Evolutionary conservation across 176 grass and related monocot species (phyloP).

Genomic region (Aegilops tauschii): DNA sequence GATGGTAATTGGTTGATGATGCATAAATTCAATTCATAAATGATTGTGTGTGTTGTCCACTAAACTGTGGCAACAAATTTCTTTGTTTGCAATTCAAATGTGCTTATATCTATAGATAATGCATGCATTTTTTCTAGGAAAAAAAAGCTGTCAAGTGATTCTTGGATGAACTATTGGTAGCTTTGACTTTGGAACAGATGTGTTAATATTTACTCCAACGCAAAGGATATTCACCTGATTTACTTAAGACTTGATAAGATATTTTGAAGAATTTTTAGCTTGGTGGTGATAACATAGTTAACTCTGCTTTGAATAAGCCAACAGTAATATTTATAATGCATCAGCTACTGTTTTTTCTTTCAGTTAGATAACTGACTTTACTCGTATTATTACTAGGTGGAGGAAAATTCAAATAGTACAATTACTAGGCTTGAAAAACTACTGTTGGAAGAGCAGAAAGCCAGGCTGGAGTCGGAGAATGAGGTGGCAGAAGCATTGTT

Average conservation of each 20-base stretch:
- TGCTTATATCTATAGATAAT: not conserved
- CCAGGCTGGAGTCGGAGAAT: not conserved
- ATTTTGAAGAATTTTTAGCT: not conserved
- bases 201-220: not conserved
- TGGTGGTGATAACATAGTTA: not conserved
- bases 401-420: not conserved
- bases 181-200: not conserved
- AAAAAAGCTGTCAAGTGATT: not conserved
- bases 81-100: not conserved
- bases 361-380: not conserved
- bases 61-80: not conserved
- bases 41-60: not conserved
- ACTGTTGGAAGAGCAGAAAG: not conserved
- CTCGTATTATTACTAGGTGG: not conserved
- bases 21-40: not conserved
- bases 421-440: not conserved
- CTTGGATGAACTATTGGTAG: not conserved
- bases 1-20: not conserved
- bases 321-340: not conserved
- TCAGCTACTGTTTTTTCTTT: not conserved
- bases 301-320: not conserved
- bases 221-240: not conserved
- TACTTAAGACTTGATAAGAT: not conserved
- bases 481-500: not conserved
- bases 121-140: no score